Evolutionary conservation across 306 rosid species (phyloP).

Genomic region (Dryas octopetala): DNA sequence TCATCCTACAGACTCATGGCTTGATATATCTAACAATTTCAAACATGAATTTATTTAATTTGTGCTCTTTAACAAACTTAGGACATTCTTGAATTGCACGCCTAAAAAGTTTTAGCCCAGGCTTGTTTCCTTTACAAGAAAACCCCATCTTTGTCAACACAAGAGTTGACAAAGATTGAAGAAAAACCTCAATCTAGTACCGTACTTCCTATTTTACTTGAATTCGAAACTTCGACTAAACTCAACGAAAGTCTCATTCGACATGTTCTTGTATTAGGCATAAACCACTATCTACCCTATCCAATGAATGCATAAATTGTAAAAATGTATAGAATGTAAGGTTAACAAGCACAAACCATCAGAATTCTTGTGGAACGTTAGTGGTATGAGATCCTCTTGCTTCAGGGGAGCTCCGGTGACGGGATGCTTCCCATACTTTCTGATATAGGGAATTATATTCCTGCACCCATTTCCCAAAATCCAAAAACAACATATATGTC

Average conservation of each 20-base stretch:
- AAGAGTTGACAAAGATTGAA: not conserved
- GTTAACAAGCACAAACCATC: constrained; percentile 55
- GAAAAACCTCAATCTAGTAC: not conserved
- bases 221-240: not conserved
- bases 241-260: not conserved
- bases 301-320: not conserved
- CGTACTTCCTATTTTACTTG: not conserved
- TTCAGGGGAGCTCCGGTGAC: constrained; percentile 73
- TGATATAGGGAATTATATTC: constrained; percentile 73
- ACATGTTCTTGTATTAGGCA: not conserved
- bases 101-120: not conserved
- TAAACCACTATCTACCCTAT: not conserved
- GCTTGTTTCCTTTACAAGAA: not conserved
- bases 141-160: not conserved
- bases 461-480: constrained; percentile 41
- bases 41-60: not conserved
- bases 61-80: not conserved
- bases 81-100: not conserved
- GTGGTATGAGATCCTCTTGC: constrained; percentile 75
- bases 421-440: constrained; percentile 86
- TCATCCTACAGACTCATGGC: not conserved
- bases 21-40: not conserved
- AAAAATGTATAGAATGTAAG: not conserved
- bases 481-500: constrained; percentile 2
- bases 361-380: constrained; percentile 85